Base-by-base conservation (phyloP, 164 flowering plant species). In the Aristolochia californica region DNA sequence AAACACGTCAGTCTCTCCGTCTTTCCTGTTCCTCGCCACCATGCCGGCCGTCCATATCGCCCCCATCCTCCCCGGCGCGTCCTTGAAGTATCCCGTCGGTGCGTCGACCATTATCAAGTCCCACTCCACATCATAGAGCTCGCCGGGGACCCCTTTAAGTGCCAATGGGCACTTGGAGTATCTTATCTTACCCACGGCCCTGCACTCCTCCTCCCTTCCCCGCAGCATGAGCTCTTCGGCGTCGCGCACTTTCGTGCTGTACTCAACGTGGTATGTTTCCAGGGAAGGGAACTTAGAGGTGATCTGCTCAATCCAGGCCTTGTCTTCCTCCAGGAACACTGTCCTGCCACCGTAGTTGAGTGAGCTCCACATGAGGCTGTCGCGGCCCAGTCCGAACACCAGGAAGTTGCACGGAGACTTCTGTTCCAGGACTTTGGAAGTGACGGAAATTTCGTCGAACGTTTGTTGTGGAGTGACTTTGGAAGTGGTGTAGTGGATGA, bases 71-170 rank as follows among this genome's bases (percentile, higher is more conserved):
- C 95, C 97, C 10, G 97, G 98, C 0, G 98, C 98, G 25, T 81
- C 94, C 13, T 73, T 82, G 38, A 78, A 73, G 56, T 77, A 93
- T 15, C 97, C 98, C 0, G 89, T 89, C 0, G 97, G 98, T 0
- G 95, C 98, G 22, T 89, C 98, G 27, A 93, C 91, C 95, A 88
- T 88, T 23, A 91, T 87, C 71, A 91, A 22, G 48, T 91, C 98
- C 98, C 98, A 91, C 53, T 81, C 59, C 1, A 48, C 73, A 43
- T 80, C 85, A 26, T 85, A 85, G 16, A 87, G 66, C 58, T 78
- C 88, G 25, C 28, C 59, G 2, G 94, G 91, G 51, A 93, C 57
- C 0, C 80, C 74, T 57, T 83, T 85, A 43, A 85, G 47, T 0
- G 87, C 78, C 10, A 89, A 81, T 40, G 59, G 66, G 43, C 98